Evolutionary conservation across 148 eudicot genomes (phyloP).

Genomic region (Fagopyrum tataricum): DNA sequence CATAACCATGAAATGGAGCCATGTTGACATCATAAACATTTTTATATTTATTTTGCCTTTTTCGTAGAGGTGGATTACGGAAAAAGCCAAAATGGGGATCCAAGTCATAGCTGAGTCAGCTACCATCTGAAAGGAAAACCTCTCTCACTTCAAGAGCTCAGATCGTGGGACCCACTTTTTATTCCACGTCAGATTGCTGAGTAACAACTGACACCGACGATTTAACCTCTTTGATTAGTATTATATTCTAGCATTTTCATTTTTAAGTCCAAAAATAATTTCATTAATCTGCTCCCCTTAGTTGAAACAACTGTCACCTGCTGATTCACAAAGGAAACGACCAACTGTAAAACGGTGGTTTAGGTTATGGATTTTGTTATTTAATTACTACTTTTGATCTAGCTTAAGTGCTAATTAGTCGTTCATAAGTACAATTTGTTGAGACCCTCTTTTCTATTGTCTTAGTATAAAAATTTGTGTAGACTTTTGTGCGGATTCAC

Average conservation of each 20-base stretch:
- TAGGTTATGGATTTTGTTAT: background rate
- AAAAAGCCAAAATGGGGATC: background rate
- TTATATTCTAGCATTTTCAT: no score
- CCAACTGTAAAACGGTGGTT: background rate
- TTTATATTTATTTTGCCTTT: background rate
- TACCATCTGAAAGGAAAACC: constrained; percentile 1
- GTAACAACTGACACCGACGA: background rate
- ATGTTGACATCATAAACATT: background rate
- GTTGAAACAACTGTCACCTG: background rate
- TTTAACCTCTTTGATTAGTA: background rate
- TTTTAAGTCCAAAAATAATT: background rate
- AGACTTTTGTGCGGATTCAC: no score
- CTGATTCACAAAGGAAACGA: background rate
- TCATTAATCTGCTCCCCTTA: background rate
- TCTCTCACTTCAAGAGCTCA: background rate
- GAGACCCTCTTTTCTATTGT: no score
- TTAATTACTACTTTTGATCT: background rate
- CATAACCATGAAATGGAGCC: background rate
- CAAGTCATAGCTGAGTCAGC: constrained; percentile 11
- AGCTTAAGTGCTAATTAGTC: no score
- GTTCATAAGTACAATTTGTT: no score
- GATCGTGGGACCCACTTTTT: background rate
- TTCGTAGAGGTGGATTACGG: background rate
- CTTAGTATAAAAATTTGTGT: no score
- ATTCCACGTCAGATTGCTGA: background rate